phyloP scores from a whole-genome alignment of 352 stramenopile species.

The Globisporangium yorkense region DNA sequence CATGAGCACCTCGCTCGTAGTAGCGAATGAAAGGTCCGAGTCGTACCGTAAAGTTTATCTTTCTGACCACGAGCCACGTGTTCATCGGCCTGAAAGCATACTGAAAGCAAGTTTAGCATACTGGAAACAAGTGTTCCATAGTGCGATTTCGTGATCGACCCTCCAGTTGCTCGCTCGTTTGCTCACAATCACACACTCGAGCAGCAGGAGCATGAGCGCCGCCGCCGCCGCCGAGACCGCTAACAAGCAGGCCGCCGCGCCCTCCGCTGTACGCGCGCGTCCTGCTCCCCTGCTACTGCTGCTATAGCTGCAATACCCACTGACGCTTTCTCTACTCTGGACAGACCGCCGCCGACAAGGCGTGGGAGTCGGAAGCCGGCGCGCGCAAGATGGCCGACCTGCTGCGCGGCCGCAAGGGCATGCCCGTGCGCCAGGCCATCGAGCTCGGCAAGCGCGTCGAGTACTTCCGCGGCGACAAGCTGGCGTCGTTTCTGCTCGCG shows the following conservation, averaged over 20 bases:
- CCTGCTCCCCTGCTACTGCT: not conserved
- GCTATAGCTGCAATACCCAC: not conserved
- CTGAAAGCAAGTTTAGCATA: not conserved
- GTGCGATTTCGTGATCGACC: not conserved
- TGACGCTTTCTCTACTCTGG: not conserved
- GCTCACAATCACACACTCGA: not conserved
- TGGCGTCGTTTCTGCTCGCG: conserved; percentile 80
- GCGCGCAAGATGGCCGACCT: conserved; percentile 81
- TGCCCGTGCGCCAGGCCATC: conserved; percentile 85
- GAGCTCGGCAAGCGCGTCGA: conserved; percentile 90
- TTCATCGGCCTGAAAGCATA: too few species aligned
- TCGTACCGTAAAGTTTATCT: too few species aligned
- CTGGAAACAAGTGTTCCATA: too few species aligned
- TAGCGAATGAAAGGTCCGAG: too few species aligned
- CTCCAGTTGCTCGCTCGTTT: conserved; percentile 4
- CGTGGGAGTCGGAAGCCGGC: conserved; percentile 74
- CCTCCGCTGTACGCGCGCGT: conserved; percentile 1
- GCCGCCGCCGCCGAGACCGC: not conserved
- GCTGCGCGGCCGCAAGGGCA: conserved; percentile 78
- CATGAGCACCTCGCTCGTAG: too few species aligned
- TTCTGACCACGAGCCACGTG: too few species aligned
- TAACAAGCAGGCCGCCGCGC: not conserved
- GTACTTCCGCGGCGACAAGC: conserved; percentile 89
- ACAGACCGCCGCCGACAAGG: conserved; percentile 30
- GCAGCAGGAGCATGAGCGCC: conserved; percentile 5